Base-by-base conservation (phyloP, 108 stramenopile species). In the Skeletonema grethae region DNA sequence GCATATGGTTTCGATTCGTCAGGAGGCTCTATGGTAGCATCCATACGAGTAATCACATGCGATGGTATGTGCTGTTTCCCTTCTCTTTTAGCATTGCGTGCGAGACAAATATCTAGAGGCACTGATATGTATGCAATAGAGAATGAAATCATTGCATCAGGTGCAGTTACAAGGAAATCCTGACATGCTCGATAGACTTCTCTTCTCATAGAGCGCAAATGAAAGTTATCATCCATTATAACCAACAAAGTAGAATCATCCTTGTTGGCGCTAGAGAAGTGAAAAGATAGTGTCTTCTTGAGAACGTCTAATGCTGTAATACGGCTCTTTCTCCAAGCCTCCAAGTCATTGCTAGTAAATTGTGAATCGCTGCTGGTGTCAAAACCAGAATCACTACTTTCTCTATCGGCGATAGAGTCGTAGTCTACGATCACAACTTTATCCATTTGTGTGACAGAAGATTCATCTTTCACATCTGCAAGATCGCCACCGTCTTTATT, bases 191-290 rank as follows among this genome's bases (percentile, higher is more conserved):
- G 67, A 65, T 89, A 88, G 18, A 89, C 72, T 64, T 90, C 79
- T 78, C 88, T 85, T 79, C 92, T 76, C 92, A 93, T 93, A 28
- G 88, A 87, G 6, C 80, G 80, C 15, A 93, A 70, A 61, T 93
- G 86, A 67, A 86, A 93, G 63, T 93, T 93, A 65, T 93, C 92
- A 77, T 93, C 90, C 81, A 93, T 69, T 34, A 93, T 57, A 16
- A 93, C 73, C 30, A 90, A 53, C n/a, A 65, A 28, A 63, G 61
- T 63, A 24, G 38, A 38, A 20, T 43, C 28, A 32, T 30, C 61
- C n/a, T 45, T 16, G 22, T 13, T 25, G 6, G n/a, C 28, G 25
- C 30, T 12, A 34, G 69, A 46, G 43, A 65, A 72, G 32, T 82
- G 63, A 45, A 65, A 30, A 50, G 10, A 30, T 24, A 93, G 57